phyloP scores from a whole-genome alignment of 805 yeast genomes.

The Sugiyamaella boreocaroliniensis region DNA sequence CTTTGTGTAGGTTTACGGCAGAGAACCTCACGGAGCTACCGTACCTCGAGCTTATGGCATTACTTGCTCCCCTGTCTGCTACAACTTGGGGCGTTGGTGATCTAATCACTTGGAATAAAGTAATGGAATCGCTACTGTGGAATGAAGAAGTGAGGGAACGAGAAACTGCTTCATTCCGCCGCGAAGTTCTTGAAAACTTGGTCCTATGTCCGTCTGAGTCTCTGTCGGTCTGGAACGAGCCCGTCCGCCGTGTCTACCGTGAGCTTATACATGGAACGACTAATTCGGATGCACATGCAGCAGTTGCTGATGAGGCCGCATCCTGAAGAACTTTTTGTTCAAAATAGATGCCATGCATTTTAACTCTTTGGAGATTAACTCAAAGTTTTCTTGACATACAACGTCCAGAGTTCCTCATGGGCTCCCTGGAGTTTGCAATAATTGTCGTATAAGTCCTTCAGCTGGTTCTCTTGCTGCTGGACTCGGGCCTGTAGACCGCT shows the following conservation, averaged over 20 bases:
- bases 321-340: not conserved
- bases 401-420: conserved; percentile 23
- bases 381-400: conserved; percentile 9
- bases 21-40: conserved; percentile 22
- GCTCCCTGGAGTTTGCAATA: conserved; percentile 14
- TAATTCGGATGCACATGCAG: conserved; percentile 11
- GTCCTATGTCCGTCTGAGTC: conserved; percentile 5
- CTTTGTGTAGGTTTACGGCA: conserved; percentile 16
- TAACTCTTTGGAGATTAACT: not conserved
- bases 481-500: conserved; percentile 13
- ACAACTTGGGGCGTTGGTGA: conserved; percentile 22
- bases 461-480: conserved; percentile 15
- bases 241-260: conserved; percentile 10
- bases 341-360: not conserved
- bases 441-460: conserved; percentile 12
- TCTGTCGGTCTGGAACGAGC: conserved; percentile 15
- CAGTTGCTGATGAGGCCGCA: conserved; percentile 19
- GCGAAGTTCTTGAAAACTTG: conserved; percentile 16
- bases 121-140: conserved; percentile 27
- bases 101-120: conserved; percentile 28
- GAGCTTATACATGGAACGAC: conserved; percentile 14
- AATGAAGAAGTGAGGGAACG: conserved; percentile 16
- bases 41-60: conserved; percentile 22
- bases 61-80: conserved; percentile 22
- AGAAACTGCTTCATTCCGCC: conserved; percentile 11